phyloP scores from a whole-genome alignment of 257 asterid genomes.

The Nicotiana paniculata region DNA sequence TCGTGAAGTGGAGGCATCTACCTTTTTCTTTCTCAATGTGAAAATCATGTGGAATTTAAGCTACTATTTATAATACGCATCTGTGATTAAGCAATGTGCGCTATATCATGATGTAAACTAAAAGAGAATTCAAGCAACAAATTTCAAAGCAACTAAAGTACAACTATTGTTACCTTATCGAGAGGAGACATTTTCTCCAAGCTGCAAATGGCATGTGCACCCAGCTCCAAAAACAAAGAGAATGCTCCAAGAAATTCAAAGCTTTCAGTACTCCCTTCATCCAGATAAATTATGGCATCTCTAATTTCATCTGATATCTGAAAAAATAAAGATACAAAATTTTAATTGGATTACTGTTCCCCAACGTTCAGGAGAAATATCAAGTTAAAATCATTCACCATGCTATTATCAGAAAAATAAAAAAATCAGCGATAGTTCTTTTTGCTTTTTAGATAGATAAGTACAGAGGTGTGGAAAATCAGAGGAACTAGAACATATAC shows the following conservation, averaged over 20 bases:
- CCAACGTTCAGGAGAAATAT: background rate
- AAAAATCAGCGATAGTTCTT: background rate
- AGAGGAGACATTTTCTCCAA: slow-evolving; percentile 73
- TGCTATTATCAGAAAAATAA: background rate
- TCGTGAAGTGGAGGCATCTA: too few species aligned
- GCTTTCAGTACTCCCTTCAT: slow-evolving; percentile 94
- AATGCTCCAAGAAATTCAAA: slow-evolving; percentile 78
- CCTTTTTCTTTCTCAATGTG: too few species aligned
- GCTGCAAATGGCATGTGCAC: slow-evolving; percentile 80
- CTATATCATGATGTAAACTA: background rate
- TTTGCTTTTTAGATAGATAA: background rate
- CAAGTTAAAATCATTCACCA: background rate
- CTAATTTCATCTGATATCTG: slow-evolving; percentile 81
- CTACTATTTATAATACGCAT: background rate
- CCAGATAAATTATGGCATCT: slow-evolving; percentile 72
- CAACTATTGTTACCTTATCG: slow-evolving; percentile 47
- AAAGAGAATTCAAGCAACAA: background rate
- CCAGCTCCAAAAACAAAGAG: slow-evolving; percentile 82
- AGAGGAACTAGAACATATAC: background rate
- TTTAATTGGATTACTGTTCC: background rate
- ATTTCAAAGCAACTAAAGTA: background rate
- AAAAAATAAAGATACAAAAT: background rate
- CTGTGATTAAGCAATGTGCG: background rate
- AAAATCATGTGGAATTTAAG: too few species aligned
- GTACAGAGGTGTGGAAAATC: background rate